phyloP scores from a whole-genome alignment of 306 rosid species.

The Vigna radiata region DNA sequence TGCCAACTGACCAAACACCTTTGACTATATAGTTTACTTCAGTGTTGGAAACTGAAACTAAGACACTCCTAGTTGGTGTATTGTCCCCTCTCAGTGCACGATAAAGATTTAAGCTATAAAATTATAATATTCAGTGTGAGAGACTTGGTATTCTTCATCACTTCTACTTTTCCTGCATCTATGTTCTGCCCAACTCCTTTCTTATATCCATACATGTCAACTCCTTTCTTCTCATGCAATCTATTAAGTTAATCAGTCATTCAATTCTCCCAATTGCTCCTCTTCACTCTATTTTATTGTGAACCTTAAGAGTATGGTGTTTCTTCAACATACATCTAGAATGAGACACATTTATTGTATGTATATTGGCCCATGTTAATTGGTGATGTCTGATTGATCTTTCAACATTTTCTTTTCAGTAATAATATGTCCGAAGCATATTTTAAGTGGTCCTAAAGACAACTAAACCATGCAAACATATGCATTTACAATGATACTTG shows the following conservation, averaged over 20 bases:
- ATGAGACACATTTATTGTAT: conserved; percentile 1
- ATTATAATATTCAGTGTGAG: too few relatives aligned
- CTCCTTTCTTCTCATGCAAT: not conserved
- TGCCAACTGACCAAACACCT: conserved; percentile 11
- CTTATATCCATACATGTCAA: not conserved
- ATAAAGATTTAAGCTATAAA: not conserved
- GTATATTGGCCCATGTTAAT: conserved; percentile 13
- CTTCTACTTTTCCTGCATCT: conserved; percentile 11
- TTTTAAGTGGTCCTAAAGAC: conserved; percentile 2
- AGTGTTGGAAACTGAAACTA: not conserved
- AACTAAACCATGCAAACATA: conserved; percentile 9
- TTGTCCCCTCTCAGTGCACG: not conserved
- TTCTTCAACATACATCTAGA: not conserved
- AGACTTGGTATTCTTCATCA: not conserved
- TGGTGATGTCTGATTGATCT: not conserved
- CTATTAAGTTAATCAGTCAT: not conserved
- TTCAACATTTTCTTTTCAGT: conserved; percentile 29
- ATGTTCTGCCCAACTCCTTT: not conserved
- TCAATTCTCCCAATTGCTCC: not conserved
- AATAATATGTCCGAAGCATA: not conserved
- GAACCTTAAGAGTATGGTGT: not conserved
- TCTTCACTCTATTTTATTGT: not conserved
- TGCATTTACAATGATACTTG: not conserved
- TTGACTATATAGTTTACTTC: conserved; percentile 3
- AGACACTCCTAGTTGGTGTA: not conserved